A percentile compares a stretch with the other conserved stretches of the same genome.
Evolutionary conservation across 164 flowering plant species (phyloP).

Genomic region (Brasenia schreberi): DNA sequence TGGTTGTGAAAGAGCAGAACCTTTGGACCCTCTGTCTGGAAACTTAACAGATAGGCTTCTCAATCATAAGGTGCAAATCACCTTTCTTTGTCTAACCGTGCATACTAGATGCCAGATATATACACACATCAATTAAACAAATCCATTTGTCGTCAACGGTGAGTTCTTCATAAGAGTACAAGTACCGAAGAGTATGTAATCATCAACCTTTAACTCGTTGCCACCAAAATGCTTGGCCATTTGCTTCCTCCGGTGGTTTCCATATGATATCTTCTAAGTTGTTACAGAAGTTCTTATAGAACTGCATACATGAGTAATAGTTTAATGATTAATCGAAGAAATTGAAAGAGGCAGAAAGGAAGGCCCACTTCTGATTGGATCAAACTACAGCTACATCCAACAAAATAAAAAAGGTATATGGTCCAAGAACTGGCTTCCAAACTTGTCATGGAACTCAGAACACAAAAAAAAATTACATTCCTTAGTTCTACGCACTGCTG

Average conservation of each 20-base stretch:
- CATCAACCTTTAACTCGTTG: neutral
- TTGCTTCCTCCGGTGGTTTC: conserved; percentile 31
- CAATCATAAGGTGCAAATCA: neutral
- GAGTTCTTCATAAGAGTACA: neutral
- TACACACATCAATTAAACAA: neutral
- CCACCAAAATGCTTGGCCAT: neutral
- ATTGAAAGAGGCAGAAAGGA: neutral
- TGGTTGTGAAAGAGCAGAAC: too few relatives aligned
- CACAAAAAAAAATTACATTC: neutral
- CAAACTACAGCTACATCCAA: neutral
- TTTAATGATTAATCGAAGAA: neutral
- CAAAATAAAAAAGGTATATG: neutral
- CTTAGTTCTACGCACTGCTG: too few relatives aligned
- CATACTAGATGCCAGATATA: neutral
- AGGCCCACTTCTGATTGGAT: neutral
- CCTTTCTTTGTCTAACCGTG: neutral
- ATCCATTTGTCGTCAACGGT: too few relatives aligned
- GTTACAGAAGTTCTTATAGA: conserved; percentile 67
- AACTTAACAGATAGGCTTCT: too few relatives aligned
- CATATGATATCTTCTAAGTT: conserved; percentile 93
- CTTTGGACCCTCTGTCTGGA: too few relatives aligned
- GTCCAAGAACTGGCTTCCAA: neutral
- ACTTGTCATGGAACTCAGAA: neutral
- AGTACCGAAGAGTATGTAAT: neutral
- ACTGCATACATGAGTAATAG: conserved; percentile 30